phyloP scores from a whole-genome alignment of 306 rosid genomes.

The Casuarina glauca region DNA sequence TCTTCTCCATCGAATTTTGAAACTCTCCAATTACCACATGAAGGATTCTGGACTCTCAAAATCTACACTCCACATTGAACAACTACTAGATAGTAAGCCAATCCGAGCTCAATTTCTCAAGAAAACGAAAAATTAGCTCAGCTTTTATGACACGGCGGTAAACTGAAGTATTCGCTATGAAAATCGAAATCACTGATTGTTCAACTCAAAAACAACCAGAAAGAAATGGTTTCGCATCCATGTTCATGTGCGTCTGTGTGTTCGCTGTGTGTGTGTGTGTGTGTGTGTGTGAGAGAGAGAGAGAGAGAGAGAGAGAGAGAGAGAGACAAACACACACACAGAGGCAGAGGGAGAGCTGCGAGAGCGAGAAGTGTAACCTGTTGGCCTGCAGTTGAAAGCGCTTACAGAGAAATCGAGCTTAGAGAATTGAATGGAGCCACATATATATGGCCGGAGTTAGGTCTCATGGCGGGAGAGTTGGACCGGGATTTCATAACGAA shows the following conservation, averaged over 20 bases:
- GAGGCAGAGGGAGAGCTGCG: conserved; percentile 8
- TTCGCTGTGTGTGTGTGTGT: not conserved
- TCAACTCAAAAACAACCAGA: conserved; percentile 12
- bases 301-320: conserved; percentile 1
- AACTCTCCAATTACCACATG: not conserved
- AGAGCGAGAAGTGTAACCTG: conserved; percentile 15
- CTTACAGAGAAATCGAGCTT: not conserved
- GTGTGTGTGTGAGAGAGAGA: not conserved
- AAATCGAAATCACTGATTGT: not conserved
- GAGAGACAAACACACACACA: conserved; percentile 4
- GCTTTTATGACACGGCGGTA: not conserved
- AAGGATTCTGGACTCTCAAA: conserved; percentile 11
- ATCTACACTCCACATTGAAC: conserved; percentile 7
- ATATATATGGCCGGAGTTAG: conserved; percentile 16
- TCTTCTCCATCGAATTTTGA: not conserved
- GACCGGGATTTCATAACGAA: not conserved
- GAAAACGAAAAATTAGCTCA: not conserved
- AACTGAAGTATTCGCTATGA: not conserved
- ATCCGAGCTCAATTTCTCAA: not conserved
- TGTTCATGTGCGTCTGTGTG: not conserved
- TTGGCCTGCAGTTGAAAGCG: conserved; percentile 9
- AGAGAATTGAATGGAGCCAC: not conserved
- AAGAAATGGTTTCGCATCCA: not conserved
- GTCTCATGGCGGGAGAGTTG: conserved; percentile 25
- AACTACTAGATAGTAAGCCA: not conserved